Evolutionary conservation across 495 filamentous ascomycete species (phyloP), one percentile per base, ranked within the genome.

Genomic region (Talaromyces adpressus): DNA sequence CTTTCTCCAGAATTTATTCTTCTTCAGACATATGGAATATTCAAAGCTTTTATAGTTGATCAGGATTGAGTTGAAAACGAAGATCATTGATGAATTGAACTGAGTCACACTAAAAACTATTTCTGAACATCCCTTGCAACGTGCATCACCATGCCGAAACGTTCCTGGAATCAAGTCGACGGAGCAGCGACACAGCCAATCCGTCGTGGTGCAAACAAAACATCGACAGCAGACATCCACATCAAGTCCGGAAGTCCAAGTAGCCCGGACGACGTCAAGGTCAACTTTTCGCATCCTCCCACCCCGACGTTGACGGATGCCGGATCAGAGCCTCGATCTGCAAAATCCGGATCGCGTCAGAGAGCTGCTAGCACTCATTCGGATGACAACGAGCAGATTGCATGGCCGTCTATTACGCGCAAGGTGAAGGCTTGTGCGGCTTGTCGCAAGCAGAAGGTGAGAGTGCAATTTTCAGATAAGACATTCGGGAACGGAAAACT

Each of bases 401-500:
- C 51, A n/a, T 62, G 60, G 57, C 75, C 77, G 61, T 67, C 70
- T 36, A 78, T 80, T 62, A 76, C 75, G 51, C 75, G 77, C 22
- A 77, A 77, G 66, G 75, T 80, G 49, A 80, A 76, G 29, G 77
- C 77, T 2, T 80, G 77, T 62, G 77, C 75, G 2, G 76, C 76
- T 7, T 78, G 76, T 68, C 69, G 75, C 49, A 78, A 79, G 65
- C 76, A 78, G 65, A 79, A 78, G 70, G 52, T 56, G 52, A 56
- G 52, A 23, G 11, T 41, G 14, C 52, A 14, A 56, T 18, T 4
- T 12, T 56, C 2, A 29, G 16, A 56, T 4, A 41, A 41, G 36
- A 16, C 0, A 0, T 25, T 29, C 6, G 22, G 54, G n/a, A 5
- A 12, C 8, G 36, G 54, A 14, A n/a, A 39, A 34, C 22, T 65